Conservation (phyloP, 192 early-diverging fungal genomes). For the Neocallimastix lanati region DNA sequence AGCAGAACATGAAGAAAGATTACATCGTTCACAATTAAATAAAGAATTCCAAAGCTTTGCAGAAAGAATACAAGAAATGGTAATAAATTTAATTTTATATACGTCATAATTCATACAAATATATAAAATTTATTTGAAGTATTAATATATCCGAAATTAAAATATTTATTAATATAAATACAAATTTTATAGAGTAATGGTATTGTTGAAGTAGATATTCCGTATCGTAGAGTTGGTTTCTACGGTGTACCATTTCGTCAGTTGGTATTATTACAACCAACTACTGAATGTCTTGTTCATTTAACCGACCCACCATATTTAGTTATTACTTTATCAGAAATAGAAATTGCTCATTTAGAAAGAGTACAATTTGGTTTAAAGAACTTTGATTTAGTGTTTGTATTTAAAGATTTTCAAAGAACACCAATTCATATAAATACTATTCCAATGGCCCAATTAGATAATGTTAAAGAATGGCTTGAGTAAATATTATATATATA, state of each 20-base stretch:
- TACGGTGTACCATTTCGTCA: conserved; percentile 80
- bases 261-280: conserved; percentile 85
- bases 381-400: conserved; percentile 97
- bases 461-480: conserved; percentile 91
- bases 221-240: conserved; percentile 85
- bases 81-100: no score
- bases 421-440: conserved; percentile 89
- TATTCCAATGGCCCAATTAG: conserved; percentile 75
- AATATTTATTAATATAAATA: no score
- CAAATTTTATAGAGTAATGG: conserved; percentile 43
- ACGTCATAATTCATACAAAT: no score
- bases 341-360: conserved; percentile 91
- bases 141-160: no score
- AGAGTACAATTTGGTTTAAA: conserved; percentile 91
- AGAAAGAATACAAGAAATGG: conserved; percentile 65
- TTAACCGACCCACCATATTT: conserved; percentile 88
- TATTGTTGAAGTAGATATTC: conserved; percentile 75
- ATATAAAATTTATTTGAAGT: no score
- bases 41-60: conserved; percentile 86
- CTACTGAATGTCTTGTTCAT: conserved; percentile 89
- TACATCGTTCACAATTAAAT: conserved; percentile 66
- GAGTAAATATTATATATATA: conserved; percentile 23
- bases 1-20: conserved; percentile 85
- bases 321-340: conserved; percentile 77
- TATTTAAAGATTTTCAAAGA: conserved; percentile 82